phyloP scores from a whole-genome alignment of 2,329 filamentous ascomycete species.

The Exophiala spinifera region DNA sequence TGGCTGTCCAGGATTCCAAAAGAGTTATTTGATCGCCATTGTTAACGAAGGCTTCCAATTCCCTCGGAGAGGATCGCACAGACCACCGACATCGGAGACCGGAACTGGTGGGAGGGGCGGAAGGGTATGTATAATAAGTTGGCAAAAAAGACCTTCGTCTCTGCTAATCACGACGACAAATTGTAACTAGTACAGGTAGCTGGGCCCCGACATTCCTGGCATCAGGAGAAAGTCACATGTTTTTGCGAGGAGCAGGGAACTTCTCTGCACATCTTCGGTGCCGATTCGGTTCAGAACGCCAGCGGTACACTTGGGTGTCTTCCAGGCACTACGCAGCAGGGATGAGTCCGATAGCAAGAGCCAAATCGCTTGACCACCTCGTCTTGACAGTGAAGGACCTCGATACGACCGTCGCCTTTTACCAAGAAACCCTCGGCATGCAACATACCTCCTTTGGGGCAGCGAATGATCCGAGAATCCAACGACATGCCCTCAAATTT shows the following conservation, averaged over 20 bases:
- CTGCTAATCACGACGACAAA: too few species aligned
- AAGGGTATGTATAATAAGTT: too few species aligned
- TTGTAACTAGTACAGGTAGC: too few species aligned
- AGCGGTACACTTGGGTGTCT: too few species aligned
- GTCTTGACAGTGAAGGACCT: constrained; percentile 58
- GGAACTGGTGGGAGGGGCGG: too few species aligned
- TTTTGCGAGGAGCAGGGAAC: too few species aligned
- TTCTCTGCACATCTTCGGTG: background rate
- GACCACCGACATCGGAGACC: too few species aligned
- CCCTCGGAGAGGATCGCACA: background rate
- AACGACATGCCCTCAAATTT: constrained; percentile 55
- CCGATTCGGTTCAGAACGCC: background rate
- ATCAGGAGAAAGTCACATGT: background rate
- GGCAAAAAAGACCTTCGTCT: too few species aligned
- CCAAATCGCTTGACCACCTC: constrained; percentile 57
- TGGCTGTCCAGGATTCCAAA: too few species aligned
- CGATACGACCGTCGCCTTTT: constrained; percentile 52
- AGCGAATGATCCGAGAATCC: constrained; percentile 34
- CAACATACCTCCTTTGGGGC: constrained; percentile 51
- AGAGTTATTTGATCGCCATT: background rate
- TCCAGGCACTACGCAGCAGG: background rate
- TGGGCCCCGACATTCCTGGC: too few species aligned
- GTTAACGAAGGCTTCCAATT: background rate
- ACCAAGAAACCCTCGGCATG: constrained; percentile 58
- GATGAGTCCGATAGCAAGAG: constrained; percentile 25